These are phyloP conservation scores for Cichorium intybus DNA, from an alignment of 140 eudicot species.

Conservation along the genomic window DNA sequence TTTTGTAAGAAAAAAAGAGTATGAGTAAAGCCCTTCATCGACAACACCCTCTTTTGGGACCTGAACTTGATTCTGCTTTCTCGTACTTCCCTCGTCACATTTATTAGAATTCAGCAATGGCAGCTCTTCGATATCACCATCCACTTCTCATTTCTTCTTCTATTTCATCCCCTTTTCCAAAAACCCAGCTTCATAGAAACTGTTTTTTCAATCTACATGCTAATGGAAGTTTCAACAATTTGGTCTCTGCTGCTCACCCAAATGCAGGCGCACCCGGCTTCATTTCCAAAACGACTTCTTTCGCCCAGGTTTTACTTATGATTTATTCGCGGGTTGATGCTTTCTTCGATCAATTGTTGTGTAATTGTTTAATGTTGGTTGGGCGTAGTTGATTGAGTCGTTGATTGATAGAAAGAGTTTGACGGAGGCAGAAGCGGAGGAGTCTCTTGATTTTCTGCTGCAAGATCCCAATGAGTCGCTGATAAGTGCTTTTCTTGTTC, in stretches of 20 bases:
- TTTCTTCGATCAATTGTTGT: background rate
- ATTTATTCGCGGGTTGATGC: background rate
- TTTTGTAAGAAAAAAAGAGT: background rate
- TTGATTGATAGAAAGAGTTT: conserved; percentile 60
- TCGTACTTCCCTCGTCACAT: conserved; percentile 1
- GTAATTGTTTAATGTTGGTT: conserved; percentile 5
- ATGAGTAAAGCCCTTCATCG: background rate
- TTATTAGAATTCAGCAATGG: conserved; percentile 11
- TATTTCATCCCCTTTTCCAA: conserved; percentile 10
- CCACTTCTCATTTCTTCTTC: conserved; percentile 8
- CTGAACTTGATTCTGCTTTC: background rate
- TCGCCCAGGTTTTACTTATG: conserved; percentile 23
- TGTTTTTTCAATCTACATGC: background rate
- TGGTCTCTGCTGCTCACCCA: conserved; percentile 8
- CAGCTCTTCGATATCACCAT: conserved; percentile 20
- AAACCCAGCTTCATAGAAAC: background rate
- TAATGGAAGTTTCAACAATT: background rate
- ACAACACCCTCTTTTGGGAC: background rate
- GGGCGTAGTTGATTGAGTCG: conserved; percentile 59
- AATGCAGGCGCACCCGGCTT: background rate
- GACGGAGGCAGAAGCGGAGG: conserved; percentile 77
- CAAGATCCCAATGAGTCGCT: conserved; percentile 63
- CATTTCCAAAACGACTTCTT: conserved; percentile 21
- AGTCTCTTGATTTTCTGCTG: conserved; percentile 58
- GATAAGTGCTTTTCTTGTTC: conserved; percentile 90